A percentile compares a stretch with the other conserved stretches of the same genome.
Evolutionary conservation across 768 basidiomycete species (phyloP).

Genomic region (Serpula lacrymans): DNA sequence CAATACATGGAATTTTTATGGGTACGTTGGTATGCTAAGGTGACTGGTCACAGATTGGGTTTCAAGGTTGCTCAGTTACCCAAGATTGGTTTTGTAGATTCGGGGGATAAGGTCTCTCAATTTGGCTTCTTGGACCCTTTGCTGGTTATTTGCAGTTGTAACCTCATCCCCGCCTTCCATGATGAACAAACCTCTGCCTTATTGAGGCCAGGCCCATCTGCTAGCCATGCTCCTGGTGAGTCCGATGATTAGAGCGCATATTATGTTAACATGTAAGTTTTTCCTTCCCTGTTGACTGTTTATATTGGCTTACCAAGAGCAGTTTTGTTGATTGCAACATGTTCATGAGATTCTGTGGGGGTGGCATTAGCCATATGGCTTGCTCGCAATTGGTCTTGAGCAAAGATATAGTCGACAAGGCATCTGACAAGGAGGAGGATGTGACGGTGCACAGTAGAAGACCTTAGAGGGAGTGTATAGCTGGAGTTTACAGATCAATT

Average conservation of each 20-base stretch:
- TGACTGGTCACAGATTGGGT: constrained; percentile 8
- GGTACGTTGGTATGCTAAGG: constrained; percentile 18
- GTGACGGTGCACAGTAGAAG: no score
- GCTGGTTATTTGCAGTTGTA: constrained; percentile 15
- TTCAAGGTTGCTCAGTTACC: constrained; percentile 12
- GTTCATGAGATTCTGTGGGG: constrained; percentile 22
- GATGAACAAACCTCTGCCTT: constrained; percentile 13
- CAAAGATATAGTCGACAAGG: no score
- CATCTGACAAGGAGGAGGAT: no score
- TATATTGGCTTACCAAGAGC: no score
- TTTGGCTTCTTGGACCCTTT: constrained; percentile 23
- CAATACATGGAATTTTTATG: constrained; percentile 12
- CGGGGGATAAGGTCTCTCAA: constrained; percentile 4
- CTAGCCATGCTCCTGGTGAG: constrained; percentile 6
- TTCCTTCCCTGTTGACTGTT: no score
- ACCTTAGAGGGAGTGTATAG: no score
- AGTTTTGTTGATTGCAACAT: constrained; percentile 42
- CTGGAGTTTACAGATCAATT: no score
- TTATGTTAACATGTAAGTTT: constrained; percentile 30
- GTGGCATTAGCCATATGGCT: no score
- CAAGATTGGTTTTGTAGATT: constrained; percentile 16
- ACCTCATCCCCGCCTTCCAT: constrained; percentile 23
- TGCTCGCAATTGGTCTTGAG: no score
- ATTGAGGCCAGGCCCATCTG: background rate
- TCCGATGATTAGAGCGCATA: constrained; percentile 24